Evolutionary conservation across 73 alveolate genomes (phyloP).

Genomic region (Loxodes magnus): DNA sequence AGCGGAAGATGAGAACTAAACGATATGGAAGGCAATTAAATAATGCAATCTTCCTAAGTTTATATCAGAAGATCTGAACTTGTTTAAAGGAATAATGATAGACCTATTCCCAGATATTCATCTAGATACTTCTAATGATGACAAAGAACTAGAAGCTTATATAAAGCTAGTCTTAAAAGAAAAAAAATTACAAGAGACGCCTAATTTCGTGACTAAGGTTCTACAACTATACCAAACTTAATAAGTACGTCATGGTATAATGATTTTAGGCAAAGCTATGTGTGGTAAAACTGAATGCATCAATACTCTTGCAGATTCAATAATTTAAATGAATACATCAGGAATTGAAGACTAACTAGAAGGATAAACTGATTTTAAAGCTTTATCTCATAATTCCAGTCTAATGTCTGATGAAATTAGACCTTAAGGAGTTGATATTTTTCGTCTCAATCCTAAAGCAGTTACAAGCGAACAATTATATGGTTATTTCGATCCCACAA

Average conservation of each 20-base stretch:
- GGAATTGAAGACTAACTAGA: slow-evolving; percentile 83
- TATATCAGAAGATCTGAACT: slow-evolving; percentile 84
- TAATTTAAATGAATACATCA: slow-evolving; percentile 32
- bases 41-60: slow-evolving; percentile 95
- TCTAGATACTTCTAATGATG: slow-evolving; percentile 59
- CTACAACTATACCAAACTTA: slow-evolving; percentile 87
- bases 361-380: too few species aligned
- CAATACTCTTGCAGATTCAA: slow-evolving; percentile 39
- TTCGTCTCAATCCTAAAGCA: slow-evolving; percentile 90
- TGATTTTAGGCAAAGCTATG: slow-evolving; percentile 94
- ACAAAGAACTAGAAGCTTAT: slow-evolving; percentile 45
- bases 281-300: slow-evolving; percentile 88
- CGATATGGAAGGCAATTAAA: slow-evolving; percentile 78
- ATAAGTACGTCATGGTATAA: slow-evolving; percentile 93
- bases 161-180: slow-evolving; percentile 38
- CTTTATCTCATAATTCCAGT: not conserved
- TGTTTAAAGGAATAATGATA: slow-evolving; percentile 81
- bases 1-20: slow-evolving; percentile 72
- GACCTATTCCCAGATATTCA: slow-evolving; percentile 93
- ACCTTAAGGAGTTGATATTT: slow-evolving; percentile 53
- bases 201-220: slow-evolving; percentile 67
- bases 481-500: slow-evolving; percentile 84
- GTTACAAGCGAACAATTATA: slow-evolving; percentile 81
- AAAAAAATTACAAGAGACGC: slow-evolving; percentile 42
- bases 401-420: slow-evolving; percentile 47